Conservation (phyloP, 345 rosid species). For the Gossypium herbaceum region DNA sequence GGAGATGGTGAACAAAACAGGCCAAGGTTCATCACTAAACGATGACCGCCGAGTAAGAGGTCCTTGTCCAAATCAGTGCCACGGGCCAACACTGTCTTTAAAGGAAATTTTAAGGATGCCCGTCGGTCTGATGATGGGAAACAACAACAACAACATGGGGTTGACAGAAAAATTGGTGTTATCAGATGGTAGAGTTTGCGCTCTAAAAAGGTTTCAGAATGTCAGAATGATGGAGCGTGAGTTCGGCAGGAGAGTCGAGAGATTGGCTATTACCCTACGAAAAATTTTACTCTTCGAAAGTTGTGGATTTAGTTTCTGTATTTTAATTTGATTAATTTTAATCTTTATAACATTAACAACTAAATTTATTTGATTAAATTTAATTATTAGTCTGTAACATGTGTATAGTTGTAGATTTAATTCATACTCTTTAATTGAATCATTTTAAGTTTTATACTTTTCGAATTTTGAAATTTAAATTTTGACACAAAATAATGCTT, state of each 20-base stretch:
- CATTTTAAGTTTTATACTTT: too few species aligned
- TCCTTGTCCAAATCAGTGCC: conserved; percentile 4
- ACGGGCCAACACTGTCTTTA: conserved; percentile 25
- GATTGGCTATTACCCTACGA: conserved; percentile 14
- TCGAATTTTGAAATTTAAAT: too few species aligned
- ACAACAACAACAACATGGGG: conserved; percentile 46
- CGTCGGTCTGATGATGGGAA: conserved; percentile 52
- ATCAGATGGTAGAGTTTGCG: conserved; percentile 30
- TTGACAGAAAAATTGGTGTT: conserved; percentile 46
- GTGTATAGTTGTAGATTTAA: too few species aligned
- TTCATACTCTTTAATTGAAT: too few species aligned
- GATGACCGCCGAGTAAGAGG: conserved; percentile 32
- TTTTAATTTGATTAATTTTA: too few species aligned
- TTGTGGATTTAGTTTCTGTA: too few species aligned
- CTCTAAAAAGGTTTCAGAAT: conserved; percentile 39
- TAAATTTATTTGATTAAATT: too few species aligned
- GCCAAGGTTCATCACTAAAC: conserved; percentile 30
- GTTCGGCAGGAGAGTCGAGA: conserved; percentile 43
- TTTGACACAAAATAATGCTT: too few species aligned
- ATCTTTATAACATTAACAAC: too few species aligned
- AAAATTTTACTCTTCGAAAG: too few species aligned
- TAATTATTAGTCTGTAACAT: too few species aligned
- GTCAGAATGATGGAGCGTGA: conserved; percentile 28
- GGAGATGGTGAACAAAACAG: conserved; percentile 11
- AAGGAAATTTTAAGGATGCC: conserved; percentile 47